Conservation (phyloP, 169 alveolate genomes). For the Cryptosporidium xiaoi region DNA sequence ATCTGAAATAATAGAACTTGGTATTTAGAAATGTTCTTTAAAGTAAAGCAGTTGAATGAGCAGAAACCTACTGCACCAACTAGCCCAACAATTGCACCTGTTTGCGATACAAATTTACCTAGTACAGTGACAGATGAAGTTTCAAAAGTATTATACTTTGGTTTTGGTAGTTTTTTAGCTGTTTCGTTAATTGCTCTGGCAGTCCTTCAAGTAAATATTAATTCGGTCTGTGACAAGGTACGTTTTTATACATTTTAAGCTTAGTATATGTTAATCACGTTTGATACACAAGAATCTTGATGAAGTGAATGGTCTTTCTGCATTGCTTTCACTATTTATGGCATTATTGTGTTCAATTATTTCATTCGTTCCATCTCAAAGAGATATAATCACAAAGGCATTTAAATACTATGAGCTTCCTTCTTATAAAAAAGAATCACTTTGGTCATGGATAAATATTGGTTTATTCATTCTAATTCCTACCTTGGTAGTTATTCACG, state of each 20-base stretch:
- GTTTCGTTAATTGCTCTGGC: constrained; percentile 42
- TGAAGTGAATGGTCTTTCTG: constrained; percentile 61
- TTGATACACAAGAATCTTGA: constrained; percentile 35
- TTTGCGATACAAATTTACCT: neutral
- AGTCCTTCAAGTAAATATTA: constrained; percentile 46
- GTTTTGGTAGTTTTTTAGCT: constrained; percentile 49
- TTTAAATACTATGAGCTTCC: constrained; percentile 67
- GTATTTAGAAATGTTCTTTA: constrained; percentile 44
- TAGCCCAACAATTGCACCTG: constrained; percentile 47
- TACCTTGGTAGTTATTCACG: constrained; percentile 13
- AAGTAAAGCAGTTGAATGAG: constrained; percentile 24
- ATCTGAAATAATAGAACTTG: neutral
- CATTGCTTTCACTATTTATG: constrained; percentile 61
- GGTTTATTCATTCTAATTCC: constrained; percentile 25
- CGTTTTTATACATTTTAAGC: constrained; percentile 3
- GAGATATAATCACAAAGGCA: constrained; percentile 5
- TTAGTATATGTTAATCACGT: neutral
- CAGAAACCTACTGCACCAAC: constrained; percentile 70
- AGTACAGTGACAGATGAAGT: constrained; percentile 19
- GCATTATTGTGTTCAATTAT: constrained; percentile 34
- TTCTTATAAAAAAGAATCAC: neutral
- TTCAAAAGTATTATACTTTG: constrained; percentile 25
- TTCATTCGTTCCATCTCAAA: constrained; percentile 49
- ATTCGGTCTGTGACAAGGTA: constrained; percentile 57
- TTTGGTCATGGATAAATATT: constrained; percentile 45